phyloP scores from a whole-genome alignment of 768 basidiomycete species.

The Dioszegia crocea region DNA sequence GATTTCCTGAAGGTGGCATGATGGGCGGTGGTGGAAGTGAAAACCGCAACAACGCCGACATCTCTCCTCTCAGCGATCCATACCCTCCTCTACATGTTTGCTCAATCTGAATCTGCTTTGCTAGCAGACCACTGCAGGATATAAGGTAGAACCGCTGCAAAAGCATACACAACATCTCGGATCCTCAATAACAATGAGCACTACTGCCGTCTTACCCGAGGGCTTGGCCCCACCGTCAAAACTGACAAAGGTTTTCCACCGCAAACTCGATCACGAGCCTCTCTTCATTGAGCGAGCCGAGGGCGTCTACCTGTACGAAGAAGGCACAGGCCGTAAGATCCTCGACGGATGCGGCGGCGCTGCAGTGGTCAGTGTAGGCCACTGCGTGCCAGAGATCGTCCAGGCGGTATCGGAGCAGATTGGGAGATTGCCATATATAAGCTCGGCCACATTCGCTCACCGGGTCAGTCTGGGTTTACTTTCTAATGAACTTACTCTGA shows the following conservation, averaged over 20 bases:
- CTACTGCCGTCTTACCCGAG: not conserved
- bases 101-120: too few relatives aligned
- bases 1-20: slow-evolving; percentile 1
- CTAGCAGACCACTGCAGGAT: too few relatives aligned
- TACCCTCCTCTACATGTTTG: too few relatives aligned
- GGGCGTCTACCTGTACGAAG: slow-evolving; percentile 68
- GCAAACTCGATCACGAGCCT: slow-evolving; percentile 15
- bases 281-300: slow-evolving; percentile 41
- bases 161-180: too few relatives aligned
- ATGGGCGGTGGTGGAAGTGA: not conserved
- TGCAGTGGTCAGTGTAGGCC: slow-evolving; percentile 74
- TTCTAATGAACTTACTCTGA: not conserved
- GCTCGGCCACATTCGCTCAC: slow-evolving; percentile 10
- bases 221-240: not conserved
- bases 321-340: slow-evolving; percentile 60
- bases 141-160: too few relatives aligned
- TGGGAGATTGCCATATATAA: slow-evolving; percentile 8
- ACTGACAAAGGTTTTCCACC: slow-evolving; percentile 11
- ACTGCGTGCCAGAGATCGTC: slow-evolving; percentile 65
- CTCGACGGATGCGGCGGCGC: slow-evolving; percentile 83
- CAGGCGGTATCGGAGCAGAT: slow-evolving; percentile 15
- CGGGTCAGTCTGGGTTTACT: not conserved
- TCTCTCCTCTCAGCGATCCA: too few relatives aligned
- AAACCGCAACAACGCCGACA: too few relatives aligned
- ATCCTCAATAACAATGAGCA: not conserved